Percentiles rank a stretch among this genome's conserved stretches.
phyloP scores from a whole-genome alignment of 768 basidiomycete genomes.

The Rhodotorula graminis region DNA sequence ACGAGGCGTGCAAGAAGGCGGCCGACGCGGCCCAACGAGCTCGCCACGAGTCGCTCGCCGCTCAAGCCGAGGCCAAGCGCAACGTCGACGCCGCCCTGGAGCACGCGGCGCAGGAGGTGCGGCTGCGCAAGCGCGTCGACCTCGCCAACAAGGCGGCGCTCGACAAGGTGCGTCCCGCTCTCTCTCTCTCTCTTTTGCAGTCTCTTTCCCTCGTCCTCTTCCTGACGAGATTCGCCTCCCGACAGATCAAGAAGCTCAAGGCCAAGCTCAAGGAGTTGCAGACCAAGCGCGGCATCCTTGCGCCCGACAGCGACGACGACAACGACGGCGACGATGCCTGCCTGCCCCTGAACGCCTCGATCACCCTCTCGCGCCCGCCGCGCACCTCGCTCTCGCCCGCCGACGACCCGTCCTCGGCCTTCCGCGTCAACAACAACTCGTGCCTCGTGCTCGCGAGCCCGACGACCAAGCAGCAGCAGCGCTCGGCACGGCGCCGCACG shows the following conservation, averaged over 20 bases:
- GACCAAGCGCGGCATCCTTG: conserved; percentile 1
- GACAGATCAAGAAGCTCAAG: not conserved
- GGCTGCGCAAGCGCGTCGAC: too few species aligned
- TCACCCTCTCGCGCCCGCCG: not conserved
- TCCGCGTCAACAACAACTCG: conserved; percentile 20
- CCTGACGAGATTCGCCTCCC: too few species aligned
- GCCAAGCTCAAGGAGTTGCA: not conserved
- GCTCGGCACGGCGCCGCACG: not conserved
- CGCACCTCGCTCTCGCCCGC: not conserved
- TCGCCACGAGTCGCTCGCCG: not conserved
- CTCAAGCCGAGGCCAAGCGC: not conserved
- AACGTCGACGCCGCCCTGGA: not conserved
- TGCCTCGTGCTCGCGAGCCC: conserved; percentile 1
- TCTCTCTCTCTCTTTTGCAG: too few species aligned
- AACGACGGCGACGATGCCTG: not conserved
- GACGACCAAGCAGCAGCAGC: too few species aligned
- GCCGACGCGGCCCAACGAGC: not conserved
- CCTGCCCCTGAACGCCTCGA: not conserved
- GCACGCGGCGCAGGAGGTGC: not conserved
- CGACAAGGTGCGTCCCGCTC: too few species aligned
- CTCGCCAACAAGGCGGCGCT: too few species aligned
- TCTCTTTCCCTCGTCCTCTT: too few species aligned
- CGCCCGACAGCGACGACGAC: not conserved
- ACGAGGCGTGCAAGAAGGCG: not conserved
- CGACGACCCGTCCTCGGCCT: not conserved